These are phyloP conservation scores for Piper betle DNA, from an alignment of 164 flowering plant species.

Conservation along the genomic window DNA sequence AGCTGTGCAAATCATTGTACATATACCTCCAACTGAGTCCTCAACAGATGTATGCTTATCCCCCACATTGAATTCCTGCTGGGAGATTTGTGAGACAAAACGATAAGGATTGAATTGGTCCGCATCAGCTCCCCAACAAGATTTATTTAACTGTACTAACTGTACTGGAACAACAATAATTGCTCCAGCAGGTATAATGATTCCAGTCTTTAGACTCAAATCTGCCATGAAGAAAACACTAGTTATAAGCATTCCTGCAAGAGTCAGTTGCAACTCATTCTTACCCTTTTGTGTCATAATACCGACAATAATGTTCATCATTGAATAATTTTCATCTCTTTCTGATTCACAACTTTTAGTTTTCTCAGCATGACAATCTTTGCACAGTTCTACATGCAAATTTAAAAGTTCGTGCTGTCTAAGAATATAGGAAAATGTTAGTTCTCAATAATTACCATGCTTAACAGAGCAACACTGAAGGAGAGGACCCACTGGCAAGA, in stretches of 20 bases:
- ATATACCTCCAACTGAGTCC: background rate
- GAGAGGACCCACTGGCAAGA: conserved; percentile 48
- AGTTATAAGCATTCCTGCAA: background rate
- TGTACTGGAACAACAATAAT: conserved; percentile 45
- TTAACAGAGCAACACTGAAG: conserved; percentile 52
- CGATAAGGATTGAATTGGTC: conserved; percentile 46
- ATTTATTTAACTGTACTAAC: conserved; percentile 46
- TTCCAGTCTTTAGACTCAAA: conserved; percentile 29
- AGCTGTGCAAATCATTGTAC: background rate
- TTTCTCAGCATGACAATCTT: too few species aligned
- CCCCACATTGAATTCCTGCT: conserved; percentile 16
- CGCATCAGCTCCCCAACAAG: conserved; percentile 53
- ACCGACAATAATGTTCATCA: background rate
- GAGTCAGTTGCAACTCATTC: too few species aligned
- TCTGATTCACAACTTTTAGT: too few species aligned
- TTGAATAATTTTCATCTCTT: background rate
- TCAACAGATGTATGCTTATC: background rate
- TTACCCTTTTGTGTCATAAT: too few species aligned
- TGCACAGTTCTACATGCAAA: conserved; percentile 17
- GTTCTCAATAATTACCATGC: conserved; percentile 25
- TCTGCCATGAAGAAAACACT: conserved; percentile 16
- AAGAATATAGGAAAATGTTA: background rate
- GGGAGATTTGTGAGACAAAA: conserved; percentile 22
- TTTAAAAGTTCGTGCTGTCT: too few species aligned
- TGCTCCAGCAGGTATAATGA: conserved; percentile 46